phyloP scores from a whole-genome alignment of 306 rosid species.

The Inga oerstediana region DNA sequence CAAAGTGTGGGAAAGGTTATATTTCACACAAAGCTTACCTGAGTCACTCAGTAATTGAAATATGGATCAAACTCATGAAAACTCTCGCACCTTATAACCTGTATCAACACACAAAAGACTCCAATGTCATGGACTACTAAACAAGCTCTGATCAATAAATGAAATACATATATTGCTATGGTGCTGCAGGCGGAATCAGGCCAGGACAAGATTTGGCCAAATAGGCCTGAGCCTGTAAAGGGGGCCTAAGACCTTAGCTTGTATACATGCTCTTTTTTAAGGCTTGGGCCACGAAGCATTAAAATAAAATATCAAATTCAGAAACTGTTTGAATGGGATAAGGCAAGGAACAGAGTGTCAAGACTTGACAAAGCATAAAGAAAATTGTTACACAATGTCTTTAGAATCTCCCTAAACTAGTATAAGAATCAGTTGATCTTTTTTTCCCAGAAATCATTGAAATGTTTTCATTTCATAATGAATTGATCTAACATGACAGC shows the following conservation, averaged over 20 bases:
- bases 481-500: conserved; percentile 2
- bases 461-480: conserved; percentile 9
- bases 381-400: conserved; percentile 14
- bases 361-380: conserved; percentile 19
- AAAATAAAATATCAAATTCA: not conserved
- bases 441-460: not conserved
- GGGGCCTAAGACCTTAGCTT: no score
- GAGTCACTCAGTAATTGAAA: conserved; percentile 80
- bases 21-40: conserved; percentile 61
- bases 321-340: conserved; percentile 11
- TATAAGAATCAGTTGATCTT: not conserved
- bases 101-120: conserved; percentile 38
- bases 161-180: conserved; percentile 7
- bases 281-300: no score
- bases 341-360: conserved; percentile 9
- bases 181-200: no score
- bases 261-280: no score
- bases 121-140: conserved; percentile 18
- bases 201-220: no score
- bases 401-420: conserved; percentile 18
- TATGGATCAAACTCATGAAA: conserved; percentile 80
- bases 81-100: conserved; percentile 82
- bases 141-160: not conserved
- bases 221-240: no score
- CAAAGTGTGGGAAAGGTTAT: conserved; percentile 9